Base-by-base conservation (phyloP, 2,329 filamentous ascomycete genomes). In the Cytospora schulzeri region DNA sequence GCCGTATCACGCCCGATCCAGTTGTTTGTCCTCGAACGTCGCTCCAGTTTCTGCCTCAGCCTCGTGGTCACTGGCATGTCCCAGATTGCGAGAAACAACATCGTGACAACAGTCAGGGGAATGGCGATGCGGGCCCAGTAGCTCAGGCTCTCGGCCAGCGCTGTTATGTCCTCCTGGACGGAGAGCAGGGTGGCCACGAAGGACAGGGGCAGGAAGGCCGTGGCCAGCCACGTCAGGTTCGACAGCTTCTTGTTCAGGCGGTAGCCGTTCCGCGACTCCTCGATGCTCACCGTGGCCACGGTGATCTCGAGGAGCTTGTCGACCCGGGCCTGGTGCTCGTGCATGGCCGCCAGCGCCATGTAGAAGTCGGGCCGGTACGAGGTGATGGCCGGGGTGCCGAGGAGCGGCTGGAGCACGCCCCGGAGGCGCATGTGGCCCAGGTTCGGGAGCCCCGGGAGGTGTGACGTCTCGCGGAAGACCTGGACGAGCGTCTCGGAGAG, bases 181-280 rank as follows among this genome's bases (percentile, higher is more conserved):
- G 38, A 41, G n/a, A 56, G 35, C 12, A 56, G 53, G 9, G 29
- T 56, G n/a, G 53, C 31, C 29, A 56, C 53, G 7, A 56, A 56
- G 12, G 53, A 57, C 22, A 57, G 19, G 31, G 33, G 54, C 54
- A 26, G 31, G 19, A 57, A 57, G 19, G 38, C 38, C n/a, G 33
- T 38, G 3, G 54, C 33, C 19, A 41, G 14, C 15, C 38, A 57
- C 14, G 54, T 38, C 54, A 57, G 33, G 22, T 38, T 22, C 19
- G 31, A 33, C 15, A 57, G 38, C 22, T 41, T 38, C 54, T 57
- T 33, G 22, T 57, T 57, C 53, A 38, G 33, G 31, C 33, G 22
- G 31, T 38, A 38, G 22, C 31, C 54, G 22, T 57, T 35, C 22
- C 55, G 33, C 33, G 33, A 41, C 33, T 45, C 55, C 14, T 45